Evolutionary conservation across 2,329 filamentous ascomycete species (phyloP), one percentile per base, ranked within the genome.

Genomic region (Blumeria hordei): DNA sequence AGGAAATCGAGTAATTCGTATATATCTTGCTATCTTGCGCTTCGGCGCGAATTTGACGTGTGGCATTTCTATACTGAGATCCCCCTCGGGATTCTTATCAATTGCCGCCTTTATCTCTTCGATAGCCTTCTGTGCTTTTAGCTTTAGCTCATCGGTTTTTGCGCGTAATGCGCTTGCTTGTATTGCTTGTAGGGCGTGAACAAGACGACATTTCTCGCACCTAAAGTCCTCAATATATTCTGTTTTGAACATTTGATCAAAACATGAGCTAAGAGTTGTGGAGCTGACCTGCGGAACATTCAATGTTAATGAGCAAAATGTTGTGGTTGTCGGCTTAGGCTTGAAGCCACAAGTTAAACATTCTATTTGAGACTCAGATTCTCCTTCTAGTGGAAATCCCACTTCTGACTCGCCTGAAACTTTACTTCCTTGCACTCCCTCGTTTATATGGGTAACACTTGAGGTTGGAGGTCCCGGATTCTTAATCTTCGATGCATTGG

Each of bases 211-310:
- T 68, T 81, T 85, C 63, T 95, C 92, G 69, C 92, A 98, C 61
- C 85, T 88, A 72, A 93, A 98, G 66, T 94, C 92, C 59, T 96
- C 90, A 60, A 98, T 95, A 65, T 88, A 83, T 67, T 98, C 92
- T 0, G 86, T 87, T 69, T 94, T 94, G 61, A 98, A 81, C 68
- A 95, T 82, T 43, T 85, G 85, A 63, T 98, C 92, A 62, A 98
- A 92, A 67, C 92, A 98, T 8, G 80, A 74, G 64, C 83, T 88
- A 14, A 98, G 74, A 0, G 86, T 83, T 0, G 88, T 88, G 1
- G 85, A 83, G 53, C 75, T 80, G 58, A 81, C 77, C 65, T 92
- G 85, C 0, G 92, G 92, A 3, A 98, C 92, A 62, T 88, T 87
- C 54, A 98, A 71, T 1, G 90, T 96, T 59, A 98, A 70, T 18